Evolutionary conservation across 108 stramenopile species (phyloP).

Genomic region (Conticribra guillardii): DNA sequence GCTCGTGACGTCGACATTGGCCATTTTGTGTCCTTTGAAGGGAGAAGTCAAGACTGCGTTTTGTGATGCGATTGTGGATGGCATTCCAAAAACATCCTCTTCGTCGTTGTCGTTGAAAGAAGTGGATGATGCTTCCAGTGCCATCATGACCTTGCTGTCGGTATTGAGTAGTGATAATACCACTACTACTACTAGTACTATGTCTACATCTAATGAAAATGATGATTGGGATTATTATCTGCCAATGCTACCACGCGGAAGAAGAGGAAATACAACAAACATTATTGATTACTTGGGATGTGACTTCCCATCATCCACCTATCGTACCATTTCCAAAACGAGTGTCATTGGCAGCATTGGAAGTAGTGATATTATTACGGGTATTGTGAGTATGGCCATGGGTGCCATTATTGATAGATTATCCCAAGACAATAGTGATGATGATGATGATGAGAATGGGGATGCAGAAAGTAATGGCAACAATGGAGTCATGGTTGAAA

Average conservation of each 20-base stretch:
- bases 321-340: constrained; percentile 4
- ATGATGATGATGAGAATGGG: constrained; percentile 22
- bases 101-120: no score
- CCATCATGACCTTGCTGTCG: constrained; percentile 36
- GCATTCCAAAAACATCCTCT: no score
- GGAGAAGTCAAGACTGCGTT: constrained; percentile 32
- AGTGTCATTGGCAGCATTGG: constrained; percentile 12
- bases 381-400: constrained; percentile 25
- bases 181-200: background rate
- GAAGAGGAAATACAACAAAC: background rate
- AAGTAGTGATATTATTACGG: constrained; percentile 16
- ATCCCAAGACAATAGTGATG: background rate
- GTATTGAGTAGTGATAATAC: constrained; percentile 25
- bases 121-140: constrained; percentile 48
- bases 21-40: constrained; percentile 25
- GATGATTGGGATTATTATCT: constrained; percentile 42
- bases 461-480: constrained; percentile 7
- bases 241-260: constrained; percentile 36
- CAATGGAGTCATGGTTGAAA: constrained; percentile 4
- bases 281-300: constrained; percentile 44
- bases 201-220: constrained; percentile 15
- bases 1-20: constrained; percentile 31
- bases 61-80: constrained; percentile 42
- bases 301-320: constrained; percentile 34
- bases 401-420: constrained; percentile 19